Percentiles rank a stretch among this genome's conserved stretches.
phyloP scores from a whole-genome alignment of 768 basidiomycete species.

The Tricholoma matsutake region DNA sequence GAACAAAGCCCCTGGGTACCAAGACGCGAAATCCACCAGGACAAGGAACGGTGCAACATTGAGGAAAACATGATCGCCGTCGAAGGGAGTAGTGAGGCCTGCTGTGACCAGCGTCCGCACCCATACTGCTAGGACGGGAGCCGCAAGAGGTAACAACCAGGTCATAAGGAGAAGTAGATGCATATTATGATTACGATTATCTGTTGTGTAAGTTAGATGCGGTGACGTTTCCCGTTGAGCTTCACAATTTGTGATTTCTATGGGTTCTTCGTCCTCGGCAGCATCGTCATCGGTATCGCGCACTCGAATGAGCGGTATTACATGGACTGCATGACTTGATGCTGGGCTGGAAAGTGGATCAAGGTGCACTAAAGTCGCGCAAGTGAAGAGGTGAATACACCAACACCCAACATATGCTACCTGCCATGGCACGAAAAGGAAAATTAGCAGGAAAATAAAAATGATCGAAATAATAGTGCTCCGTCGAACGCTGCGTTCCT shows the following conservation, averaged over 20 bases:
- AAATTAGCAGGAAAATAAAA: slow-evolving; percentile 61
- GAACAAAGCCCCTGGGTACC: slow-evolving; percentile 42
- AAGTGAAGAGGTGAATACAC: slow-evolving; percentile 72
- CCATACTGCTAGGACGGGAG: slow-evolving; percentile 85
- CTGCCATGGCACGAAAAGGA: slow-evolving; percentile 86
- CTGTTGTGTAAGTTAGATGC: slow-evolving; percentile 10
- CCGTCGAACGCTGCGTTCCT: slow-evolving; percentile 38
- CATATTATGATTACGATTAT: slow-evolving; percentile 48
- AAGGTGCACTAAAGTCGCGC: slow-evolving; percentile 36
- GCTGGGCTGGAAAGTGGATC: slow-evolving; percentile 10
- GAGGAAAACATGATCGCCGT: slow-evolving; percentile 74
- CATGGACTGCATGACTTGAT: slow-evolving; percentile 10
- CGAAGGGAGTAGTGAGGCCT: slow-evolving; percentile 74
- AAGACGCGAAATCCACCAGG: slow-evolving; percentile 58
- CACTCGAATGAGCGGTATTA: slow-evolving; percentile 22
- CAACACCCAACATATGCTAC: slow-evolving; percentile 85
- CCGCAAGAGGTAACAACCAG: slow-evolving; percentile 73
- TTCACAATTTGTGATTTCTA: slow-evolving; percentile 9
- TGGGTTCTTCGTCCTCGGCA: slow-evolving; percentile 13
- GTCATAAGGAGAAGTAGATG: slow-evolving; percentile 76
- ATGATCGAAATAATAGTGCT: slow-evolving; percentile 56
- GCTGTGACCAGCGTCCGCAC: slow-evolving; percentile 80
- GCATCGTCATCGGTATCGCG: slow-evolving; percentile 10
- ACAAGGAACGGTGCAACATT: slow-evolving; percentile 63
- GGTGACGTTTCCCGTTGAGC: slow-evolving; percentile 3